Base-by-base conservation (phyloP, 139 green algal species). In the Asterochloris sp. region DNA sequence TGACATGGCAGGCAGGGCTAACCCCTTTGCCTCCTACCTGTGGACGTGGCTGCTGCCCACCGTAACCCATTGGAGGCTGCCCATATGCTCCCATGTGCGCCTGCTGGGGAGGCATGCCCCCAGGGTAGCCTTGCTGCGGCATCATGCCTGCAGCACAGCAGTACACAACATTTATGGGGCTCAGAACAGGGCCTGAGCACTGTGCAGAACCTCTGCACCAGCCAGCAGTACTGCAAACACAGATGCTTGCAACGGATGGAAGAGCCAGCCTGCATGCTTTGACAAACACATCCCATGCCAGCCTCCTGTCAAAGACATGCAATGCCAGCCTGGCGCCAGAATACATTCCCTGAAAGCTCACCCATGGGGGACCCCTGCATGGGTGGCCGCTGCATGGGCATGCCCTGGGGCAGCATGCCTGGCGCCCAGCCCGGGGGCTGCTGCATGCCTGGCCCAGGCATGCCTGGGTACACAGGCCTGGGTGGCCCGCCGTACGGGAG, bases 311-410 rank as follows among this genome's bases (percentile, higher is more conserved):
- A 26, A 23, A 26, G 6, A 8, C 66, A 23, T 54, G 66, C 66
- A 71, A 26, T 21, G 19, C 66, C 66, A 71, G 17, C 19, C 66
- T 71, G 66, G 66, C 19, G 2, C 66, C 66, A 71, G 8, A 23
- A 23, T 8, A 21, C 66, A 23, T 9, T 8, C 8, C 17, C 21
- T 21, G 4, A 21, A 71, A 23, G 66, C 19, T 23, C 66, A 21
- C 66, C 66, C 66, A 71, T 9, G 66, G 66, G 66, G 6, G 66
- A 8, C 21, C 19, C 66, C 66, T 23, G 19, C 66, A 21, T 71
- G 66, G 66, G 74, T 63, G 74, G 74, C 28, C 62, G 77, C 28
- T 81, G 77, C 77, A 81, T 81, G 10, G 62, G 62, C 77, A 81
- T 81, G 63, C 77, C 77, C 62, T 62, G 77, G 13, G 26, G n/a